phyloP scores from a whole-genome alignment of 1,284 basidiomycete genomes.

The Irpex lacteus region DNA sequence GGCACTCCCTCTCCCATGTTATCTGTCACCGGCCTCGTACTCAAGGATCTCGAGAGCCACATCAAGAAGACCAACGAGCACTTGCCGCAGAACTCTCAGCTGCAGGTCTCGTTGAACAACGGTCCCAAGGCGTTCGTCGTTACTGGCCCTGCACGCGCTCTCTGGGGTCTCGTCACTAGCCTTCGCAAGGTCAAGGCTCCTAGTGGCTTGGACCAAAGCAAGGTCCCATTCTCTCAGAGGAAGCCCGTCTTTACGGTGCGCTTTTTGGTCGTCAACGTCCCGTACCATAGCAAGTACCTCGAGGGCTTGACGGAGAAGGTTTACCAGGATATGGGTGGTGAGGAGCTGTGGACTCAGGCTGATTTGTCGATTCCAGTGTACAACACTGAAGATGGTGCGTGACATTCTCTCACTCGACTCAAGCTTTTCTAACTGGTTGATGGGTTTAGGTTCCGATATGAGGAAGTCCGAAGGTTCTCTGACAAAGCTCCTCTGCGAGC shows the following conservation, averaged over 20 bases:
- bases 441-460: constrained; percentile 73
- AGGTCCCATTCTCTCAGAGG: constrained; percentile 90
- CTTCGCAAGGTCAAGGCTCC: constrained; percentile 89
- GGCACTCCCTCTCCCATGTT: constrained; percentile 95
- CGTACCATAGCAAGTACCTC: constrained; percentile 92
- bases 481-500: constrained; percentile 83
- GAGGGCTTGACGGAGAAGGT: constrained; percentile 74
- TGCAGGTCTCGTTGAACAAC: constrained; percentile 90
- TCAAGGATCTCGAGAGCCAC: constrained; percentile 80
- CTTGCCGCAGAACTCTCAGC: constrained; percentile 74
- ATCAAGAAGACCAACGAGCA: constrained; percentile 88
- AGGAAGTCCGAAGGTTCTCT: constrained; percentile 64
- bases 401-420: constrained; percentile 9
- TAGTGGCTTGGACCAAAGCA: constrained; percentile 89
- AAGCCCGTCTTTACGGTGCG: constrained; percentile 92
- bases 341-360: constrained; percentile 78
- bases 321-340: constrained; percentile 69
- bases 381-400: constrained; percentile 88
- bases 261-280: constrained; percentile 93
- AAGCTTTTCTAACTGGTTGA: constrained; percentile 8
- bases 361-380: constrained; percentile 86
- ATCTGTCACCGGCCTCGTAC: constrained; percentile 79
- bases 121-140: constrained; percentile 90
- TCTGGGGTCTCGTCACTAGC: constrained; percentile 91
- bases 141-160: constrained; percentile 88